A percentile compares a stretch with the other conserved stretches of the same genome.
Evolutionary conservation across 2,329 filamentous ascomycete species (phyloP).

Genomic region (Monilinia polystroma): DNA sequence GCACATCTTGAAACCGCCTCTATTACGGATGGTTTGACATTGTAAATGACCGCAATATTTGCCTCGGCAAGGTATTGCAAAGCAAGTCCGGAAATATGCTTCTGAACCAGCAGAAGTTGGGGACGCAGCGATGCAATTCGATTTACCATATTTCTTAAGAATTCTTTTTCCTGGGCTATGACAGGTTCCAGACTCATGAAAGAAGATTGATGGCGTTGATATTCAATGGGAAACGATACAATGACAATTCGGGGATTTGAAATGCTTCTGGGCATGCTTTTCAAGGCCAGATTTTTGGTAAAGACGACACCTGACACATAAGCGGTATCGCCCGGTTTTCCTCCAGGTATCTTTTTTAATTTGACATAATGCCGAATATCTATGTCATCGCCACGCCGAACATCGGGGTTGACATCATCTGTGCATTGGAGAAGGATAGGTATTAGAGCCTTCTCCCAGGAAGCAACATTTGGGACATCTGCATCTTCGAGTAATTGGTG

Average conservation of each 20-base stretch:
- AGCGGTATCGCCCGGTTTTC: conserved; percentile 84
- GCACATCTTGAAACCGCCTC: conserved; percentile 92
- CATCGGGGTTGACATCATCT: conserved; percentile 91
- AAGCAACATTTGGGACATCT: conserved; percentile 66
- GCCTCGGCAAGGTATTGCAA: conserved; percentile 84
- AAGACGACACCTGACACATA: conserved; percentile 97
- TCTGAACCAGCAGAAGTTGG: conserved; percentile 85
- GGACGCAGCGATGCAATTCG: conserved; percentile 84
- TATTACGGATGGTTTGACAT: conserved; percentile 93
- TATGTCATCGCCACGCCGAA: conserved; percentile 88
- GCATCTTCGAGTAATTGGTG: conserved; percentile 79
- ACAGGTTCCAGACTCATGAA: conserved; percentile 98
- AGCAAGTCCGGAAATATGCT: conserved; percentile 87
- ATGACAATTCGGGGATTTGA: conserved; percentile 82
- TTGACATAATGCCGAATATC: conserved; percentile 98
- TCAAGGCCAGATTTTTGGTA: conserved; percentile 92
- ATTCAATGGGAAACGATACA: conserved; percentile 93
- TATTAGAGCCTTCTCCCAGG: conserved; percentile 87
- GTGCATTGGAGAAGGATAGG: conserved; percentile 89
- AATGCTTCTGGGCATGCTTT: conserved; percentile 91
- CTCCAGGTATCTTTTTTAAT: conserved; percentile 91
- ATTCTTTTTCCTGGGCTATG: conserved; percentile 94
- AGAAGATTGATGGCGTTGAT: conserved; percentile 85
- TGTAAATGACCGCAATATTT: conserved; percentile 90
- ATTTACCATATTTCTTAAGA: conserved; percentile 85